Evolutionary conservation across 1,284 basidiomycete species (phyloP).

Genomic region (Boletus holoroseus): DNA sequence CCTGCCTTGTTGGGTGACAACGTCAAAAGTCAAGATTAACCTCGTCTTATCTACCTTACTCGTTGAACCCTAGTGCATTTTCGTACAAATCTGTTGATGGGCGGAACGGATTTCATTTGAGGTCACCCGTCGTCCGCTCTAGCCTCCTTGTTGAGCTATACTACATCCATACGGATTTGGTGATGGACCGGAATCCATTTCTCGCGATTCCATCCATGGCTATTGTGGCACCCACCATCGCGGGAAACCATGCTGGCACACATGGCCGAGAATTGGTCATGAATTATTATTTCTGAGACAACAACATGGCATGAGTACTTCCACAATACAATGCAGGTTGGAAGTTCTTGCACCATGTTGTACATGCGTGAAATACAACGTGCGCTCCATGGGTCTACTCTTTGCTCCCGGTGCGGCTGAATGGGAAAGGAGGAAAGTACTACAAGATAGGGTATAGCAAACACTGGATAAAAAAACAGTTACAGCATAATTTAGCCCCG

Average conservation of each 20-base stretch:
- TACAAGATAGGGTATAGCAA: constrained; percentile 1
- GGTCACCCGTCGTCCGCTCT: not conserved
- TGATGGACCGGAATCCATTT: not conserved
- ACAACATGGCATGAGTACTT: not conserved
- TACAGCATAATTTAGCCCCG: constrained; percentile 17
- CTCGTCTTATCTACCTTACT: not conserved
- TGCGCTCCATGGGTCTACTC: not conserved
- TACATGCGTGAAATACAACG: constrained; percentile 9
- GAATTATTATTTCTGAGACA: not conserved
- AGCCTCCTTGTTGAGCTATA: not conserved
- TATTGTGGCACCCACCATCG: not conserved
- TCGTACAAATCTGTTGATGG: not conserved
- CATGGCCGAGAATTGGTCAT: too few relatives aligned
- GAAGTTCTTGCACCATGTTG: not conserved
- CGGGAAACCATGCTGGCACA: not conserved
- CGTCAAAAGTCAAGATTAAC: constrained; percentile 15
- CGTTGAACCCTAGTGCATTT: not conserved
- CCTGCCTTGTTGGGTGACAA: constrained; percentile 5
- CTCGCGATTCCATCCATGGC: not conserved
- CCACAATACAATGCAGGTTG: not conserved
- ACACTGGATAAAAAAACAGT: not conserved
- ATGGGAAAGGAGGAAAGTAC: not conserved
- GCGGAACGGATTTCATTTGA: not conserved
- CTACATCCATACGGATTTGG: not conserved
- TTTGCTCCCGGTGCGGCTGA: not conserved